Conservation (phyloP, 139 green algal species). For the Chlamydomonas schloesseri region DNA sequence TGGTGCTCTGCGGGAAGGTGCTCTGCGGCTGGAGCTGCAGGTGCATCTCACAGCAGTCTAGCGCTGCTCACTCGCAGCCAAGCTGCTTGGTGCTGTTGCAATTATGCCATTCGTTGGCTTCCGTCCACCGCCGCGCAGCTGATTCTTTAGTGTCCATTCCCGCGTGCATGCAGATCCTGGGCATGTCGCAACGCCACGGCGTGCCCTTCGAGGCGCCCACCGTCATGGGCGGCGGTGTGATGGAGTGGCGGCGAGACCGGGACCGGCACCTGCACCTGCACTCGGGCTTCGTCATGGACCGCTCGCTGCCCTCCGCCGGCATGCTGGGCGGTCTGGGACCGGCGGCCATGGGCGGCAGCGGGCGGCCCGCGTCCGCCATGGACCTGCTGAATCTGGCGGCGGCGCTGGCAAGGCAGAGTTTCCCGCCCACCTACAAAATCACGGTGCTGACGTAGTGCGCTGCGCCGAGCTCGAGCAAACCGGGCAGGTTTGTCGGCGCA, state of each 20-base stretch:
- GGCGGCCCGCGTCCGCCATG: neutral
- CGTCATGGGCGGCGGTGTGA: constrained; percentile 71
- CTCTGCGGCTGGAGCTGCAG: too few species aligned
- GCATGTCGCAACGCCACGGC: constrained; percentile 13
- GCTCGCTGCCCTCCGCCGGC: neutral
- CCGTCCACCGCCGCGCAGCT: too few species aligned
- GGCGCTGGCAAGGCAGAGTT: constrained; percentile 60
- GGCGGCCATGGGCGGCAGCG: neutral
- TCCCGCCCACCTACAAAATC: constrained; percentile 67
- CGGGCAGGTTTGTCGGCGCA: too few species aligned
- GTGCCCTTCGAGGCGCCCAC: constrained; percentile 58
- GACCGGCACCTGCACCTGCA: constrained; percentile 60
- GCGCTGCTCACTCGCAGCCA: too few species aligned
- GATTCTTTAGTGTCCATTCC: neutral
- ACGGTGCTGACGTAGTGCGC: constrained; percentile 27
- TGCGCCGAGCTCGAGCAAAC: too few species aligned
- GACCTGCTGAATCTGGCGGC: constrained; percentile 63
- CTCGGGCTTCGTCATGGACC: constrained; percentile 43
- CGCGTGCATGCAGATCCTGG: constrained; percentile 48
- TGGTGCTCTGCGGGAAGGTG: too few species aligned
- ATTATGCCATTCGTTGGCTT: too few species aligned
- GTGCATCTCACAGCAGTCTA: too few species aligned
- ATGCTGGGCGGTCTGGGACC: neutral
- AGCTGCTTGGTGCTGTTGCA: too few species aligned
- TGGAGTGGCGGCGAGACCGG: constrained; percentile 73